Percentiles rank a stretch among this genome's conserved stretches.
Conservation (phyloP, 345 rosid genomes). For the Eucalyptus guilfoylei region DNA sequence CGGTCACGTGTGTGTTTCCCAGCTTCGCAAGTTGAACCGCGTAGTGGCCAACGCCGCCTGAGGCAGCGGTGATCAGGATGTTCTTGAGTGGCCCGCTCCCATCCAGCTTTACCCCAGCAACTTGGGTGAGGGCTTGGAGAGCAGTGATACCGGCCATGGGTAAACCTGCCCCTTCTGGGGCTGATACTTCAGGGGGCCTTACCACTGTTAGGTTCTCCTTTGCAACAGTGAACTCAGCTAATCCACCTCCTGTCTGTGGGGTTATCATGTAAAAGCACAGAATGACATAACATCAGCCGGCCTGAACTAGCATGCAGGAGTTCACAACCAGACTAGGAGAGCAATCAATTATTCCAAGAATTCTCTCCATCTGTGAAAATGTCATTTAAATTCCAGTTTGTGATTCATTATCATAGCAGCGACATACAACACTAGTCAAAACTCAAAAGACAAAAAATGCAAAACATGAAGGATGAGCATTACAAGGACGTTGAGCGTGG, state of each 20-base stretch:
- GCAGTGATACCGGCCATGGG: conserved; percentile 69
- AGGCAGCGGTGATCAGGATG: conserved; percentile 63
- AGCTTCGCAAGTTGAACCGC: conserved; percentile 77
- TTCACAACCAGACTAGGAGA: background rate
- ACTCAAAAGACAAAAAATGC: background rate
- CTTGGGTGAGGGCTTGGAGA: conserved; percentile 37
- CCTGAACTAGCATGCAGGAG: background rate
- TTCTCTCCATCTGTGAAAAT: background rate
- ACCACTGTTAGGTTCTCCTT: conserved; percentile 36
- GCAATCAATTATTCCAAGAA: background rate
- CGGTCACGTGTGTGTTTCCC: conserved; percentile 67
- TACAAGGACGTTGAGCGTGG: conserved; percentile 1
- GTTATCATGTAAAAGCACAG: background rate
- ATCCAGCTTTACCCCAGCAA: conserved; percentile 60
- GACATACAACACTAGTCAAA: background rate
- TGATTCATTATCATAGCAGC: background rate
- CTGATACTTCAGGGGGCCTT: conserved; percentile 52
- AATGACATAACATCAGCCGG: background rate
- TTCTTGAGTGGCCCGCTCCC: conserved; percentile 42
- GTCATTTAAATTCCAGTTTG: background rate
- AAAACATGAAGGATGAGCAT: background rate
- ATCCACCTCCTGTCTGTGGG: conserved; percentile 30
- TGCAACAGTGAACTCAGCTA: conserved; percentile 59
- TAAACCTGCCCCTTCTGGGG: conserved; percentile 58
- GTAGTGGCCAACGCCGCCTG: conserved; percentile 86